Percentiles rank a stretch among this genome's conserved stretches.
These are phyloP conservation scores for Helicostylum pulchrum DNA, from an alignment of 192 early-diverging fungal species.

Conservation along the genomic window DNA sequence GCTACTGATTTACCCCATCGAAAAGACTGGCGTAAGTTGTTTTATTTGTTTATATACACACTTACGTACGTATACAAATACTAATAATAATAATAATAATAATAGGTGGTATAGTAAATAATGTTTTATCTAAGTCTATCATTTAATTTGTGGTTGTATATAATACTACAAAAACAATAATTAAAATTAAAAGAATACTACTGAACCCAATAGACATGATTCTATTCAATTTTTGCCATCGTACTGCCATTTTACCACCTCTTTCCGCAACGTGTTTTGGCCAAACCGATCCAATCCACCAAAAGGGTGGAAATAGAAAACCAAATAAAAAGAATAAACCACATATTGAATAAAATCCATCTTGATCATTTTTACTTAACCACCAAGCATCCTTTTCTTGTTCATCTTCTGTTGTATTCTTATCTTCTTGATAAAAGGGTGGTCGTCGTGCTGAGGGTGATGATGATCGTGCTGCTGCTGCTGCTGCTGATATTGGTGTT, in stretches of 20 bases:
- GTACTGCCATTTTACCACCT: slow-evolving; percentile 30
- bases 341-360: slow-evolving; percentile 23
- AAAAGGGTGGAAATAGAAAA: slow-evolving; percentile 21
- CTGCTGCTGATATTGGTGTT: background rate
- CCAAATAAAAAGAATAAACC: slow-evolving; percentile 27
- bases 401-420: background rate
- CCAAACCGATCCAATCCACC: slow-evolving; percentile 31
- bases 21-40: slow-evolving; percentile 21
- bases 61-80: background rate
- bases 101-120: slow-evolving; percentile 13
- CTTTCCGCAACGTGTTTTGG: slow-evolving; percentile 14
- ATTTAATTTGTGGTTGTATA: background rate
- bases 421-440: background rate
- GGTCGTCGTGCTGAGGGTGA: background rate
- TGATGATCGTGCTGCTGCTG: background rate
- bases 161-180: slow-evolving; percentile 18
- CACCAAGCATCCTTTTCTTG: slow-evolving; percentile 17
- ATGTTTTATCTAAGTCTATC: slow-evolving; percentile 2
- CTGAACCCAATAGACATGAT: slow-evolving; percentile 31
- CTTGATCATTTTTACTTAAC: slow-evolving; percentile 10
- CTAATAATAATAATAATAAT: background rate
- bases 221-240: slow-evolving; percentile 27
- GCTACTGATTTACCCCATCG: slow-evolving; percentile 35
- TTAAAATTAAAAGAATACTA: slow-evolving; percentile 16
- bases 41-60: background rate